phyloP scores from a whole-genome alignment of 2,329 filamentous ascomycete genomes.

The Fusarium sp. region DNA sequence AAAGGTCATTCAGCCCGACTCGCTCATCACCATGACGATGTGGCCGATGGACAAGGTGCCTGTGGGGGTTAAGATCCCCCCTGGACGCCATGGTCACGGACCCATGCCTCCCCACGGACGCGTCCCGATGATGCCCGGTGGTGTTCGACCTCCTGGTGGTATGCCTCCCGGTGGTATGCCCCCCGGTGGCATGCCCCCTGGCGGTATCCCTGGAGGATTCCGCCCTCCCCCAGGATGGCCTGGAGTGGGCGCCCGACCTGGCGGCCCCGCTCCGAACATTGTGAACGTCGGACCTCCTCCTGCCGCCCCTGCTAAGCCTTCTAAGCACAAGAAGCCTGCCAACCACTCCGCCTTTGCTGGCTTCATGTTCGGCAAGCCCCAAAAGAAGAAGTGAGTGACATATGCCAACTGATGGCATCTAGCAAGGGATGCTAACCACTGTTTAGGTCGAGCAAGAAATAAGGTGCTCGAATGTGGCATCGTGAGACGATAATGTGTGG shows the following conservation, averaged over 20 bases:
- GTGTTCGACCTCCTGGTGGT: constrained; percentile 26
- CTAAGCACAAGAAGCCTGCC: constrained; percentile 42
- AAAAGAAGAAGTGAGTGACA: constrained; percentile 49
- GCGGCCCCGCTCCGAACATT: constrained; percentile 32
- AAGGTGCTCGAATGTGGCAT: constrained; percentile 16
- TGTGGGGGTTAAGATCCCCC: constrained; percentile 38
- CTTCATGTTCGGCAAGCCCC: constrained; percentile 47
- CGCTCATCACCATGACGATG: constrained; percentile 67
- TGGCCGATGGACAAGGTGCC: constrained; percentile 66
- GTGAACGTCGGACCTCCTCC: constrained; percentile 36
- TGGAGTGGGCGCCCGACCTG: constrained; percentile 5
- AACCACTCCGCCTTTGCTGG: constrained; percentile 34
- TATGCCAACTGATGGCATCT: background rate
- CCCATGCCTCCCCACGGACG: constrained; percentile 18
- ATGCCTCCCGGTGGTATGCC: constrained; percentile 7
- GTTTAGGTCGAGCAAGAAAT: constrained; percentile 42
- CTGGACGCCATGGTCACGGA: constrained; percentile 21
- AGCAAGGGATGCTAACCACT: constrained; percentile 14
- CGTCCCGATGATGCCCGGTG: constrained; percentile 22
- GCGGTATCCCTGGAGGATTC: constrained; percentile 34
- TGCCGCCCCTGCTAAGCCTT: constrained; percentile 21
- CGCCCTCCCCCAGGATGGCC: constrained; percentile 39
- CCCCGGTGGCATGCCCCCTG: constrained; percentile 11
- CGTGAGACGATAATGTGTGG: constrained; percentile 39
- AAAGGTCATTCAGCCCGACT: constrained; percentile 81